phyloP scores from a whole-genome alignment of 495 filamentous ascomycete genomes.

The Penicillium crystallinum region DNA sequence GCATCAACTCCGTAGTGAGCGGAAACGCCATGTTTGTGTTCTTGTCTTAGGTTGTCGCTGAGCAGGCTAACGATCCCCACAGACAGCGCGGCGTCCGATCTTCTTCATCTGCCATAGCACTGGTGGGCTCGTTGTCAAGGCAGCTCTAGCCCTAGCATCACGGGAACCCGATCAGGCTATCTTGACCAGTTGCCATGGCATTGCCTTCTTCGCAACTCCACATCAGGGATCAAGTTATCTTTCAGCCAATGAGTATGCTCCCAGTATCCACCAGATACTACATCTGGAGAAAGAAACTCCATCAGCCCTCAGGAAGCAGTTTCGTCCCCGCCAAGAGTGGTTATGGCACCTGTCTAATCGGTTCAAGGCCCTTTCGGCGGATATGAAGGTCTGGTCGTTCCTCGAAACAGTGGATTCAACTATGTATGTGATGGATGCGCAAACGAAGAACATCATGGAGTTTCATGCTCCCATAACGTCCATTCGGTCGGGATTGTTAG shows the following conservation, averaged over 20 bases:
- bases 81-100: conserved; percentile 42
- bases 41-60: background rate
- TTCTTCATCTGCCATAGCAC: conserved; percentile 65
- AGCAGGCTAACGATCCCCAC: background rate
- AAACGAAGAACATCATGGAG: conserved; percentile 26
- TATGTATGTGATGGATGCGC: conserved; percentile 40
- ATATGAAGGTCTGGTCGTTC: conserved; percentile 63
- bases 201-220: conserved; percentile 56
- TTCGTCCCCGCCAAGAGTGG: conserved; percentile 44
- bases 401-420: conserved; percentile 60
- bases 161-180: conserved; percentile 38
- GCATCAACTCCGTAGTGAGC: conserved; percentile 37
- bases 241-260: conserved; percentile 50
- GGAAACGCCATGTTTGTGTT: conserved; percentile 15
- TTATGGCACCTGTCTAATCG: conserved; percentile 48
- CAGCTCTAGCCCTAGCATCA: conserved; percentile 48
- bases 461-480: conserved; percentile 56
- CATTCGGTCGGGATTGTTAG: conserved; percentile 54
- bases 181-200: conserved; percentile 54
- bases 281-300: conserved; percentile 52
- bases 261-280: conserved; percentile 50
- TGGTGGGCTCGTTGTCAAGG: conserved; percentile 56
- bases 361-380: conserved; percentile 55
- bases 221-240: conserved; percentile 63
- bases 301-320: conserved; percentile 40